Conservation (phyloP, 2,329 filamentous ascomycete species). For the Trichophyton benhamiae region DNA sequence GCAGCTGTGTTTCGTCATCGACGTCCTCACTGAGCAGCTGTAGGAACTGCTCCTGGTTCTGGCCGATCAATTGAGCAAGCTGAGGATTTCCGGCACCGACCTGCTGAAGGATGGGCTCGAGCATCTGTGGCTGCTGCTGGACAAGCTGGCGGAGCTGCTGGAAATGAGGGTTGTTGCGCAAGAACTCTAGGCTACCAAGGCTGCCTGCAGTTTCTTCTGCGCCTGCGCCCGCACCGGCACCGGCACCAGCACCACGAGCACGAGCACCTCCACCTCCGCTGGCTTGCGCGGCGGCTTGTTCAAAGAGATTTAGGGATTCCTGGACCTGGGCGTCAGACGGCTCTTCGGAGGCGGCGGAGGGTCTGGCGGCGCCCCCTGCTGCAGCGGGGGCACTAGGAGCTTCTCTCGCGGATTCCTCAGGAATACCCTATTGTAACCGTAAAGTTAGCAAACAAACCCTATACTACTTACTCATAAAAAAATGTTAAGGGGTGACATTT, state of each 20-base stretch:
- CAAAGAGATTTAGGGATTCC: conserved; percentile 75
- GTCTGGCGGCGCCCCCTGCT: background rate
- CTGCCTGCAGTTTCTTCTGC: conserved; percentile 12
- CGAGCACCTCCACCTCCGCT: conserved; percentile 36
- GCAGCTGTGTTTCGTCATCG: conserved; percentile 63
- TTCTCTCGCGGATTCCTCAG: conserved; percentile 64
- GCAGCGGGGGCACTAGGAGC: conserved; percentile 21
- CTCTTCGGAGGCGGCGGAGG: too few species aligned
- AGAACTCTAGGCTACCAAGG: conserved; percentile 75
- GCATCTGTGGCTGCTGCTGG: conserved; percentile 95
- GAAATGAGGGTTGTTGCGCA: conserved; percentile 92
- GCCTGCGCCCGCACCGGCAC: conserved; percentile 16
- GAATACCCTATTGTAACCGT: conserved; percentile 59
- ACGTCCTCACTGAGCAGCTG: conserved; percentile 77
- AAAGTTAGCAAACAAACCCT: background rate
- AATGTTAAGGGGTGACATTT: background rate
- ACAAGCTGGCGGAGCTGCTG: conserved; percentile 95
- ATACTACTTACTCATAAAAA: too few species aligned
- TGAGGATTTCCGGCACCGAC: conserved; percentile 91
- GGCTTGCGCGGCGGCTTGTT: conserved; percentile 67
- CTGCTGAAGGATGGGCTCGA: conserved; percentile 94
- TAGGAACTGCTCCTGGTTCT: conserved; percentile 87
- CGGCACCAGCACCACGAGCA: conserved; percentile 18
- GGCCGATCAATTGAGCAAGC: conserved; percentile 79
- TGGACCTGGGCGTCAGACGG: conserved; percentile 20